These are phyloP conservation scores for Saccharomyces hybrid DNA, from an alignment of 1,139 yeast species.

Conservation along the genomic window DNA sequence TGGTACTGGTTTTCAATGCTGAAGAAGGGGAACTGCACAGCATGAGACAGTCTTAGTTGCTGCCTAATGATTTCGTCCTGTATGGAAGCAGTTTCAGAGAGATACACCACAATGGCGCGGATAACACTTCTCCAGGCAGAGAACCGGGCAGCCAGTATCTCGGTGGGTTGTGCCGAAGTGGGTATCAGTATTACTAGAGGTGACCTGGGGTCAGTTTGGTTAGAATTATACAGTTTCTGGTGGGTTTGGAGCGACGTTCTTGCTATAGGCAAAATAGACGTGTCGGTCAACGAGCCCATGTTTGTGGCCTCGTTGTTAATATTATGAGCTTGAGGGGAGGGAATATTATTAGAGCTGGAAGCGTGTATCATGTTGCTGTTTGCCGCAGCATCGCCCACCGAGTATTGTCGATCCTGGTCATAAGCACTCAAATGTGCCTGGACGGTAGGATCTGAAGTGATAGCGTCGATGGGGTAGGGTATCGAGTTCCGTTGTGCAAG, in stretches of 20 bases:
- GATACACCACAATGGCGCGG: slow-evolving; percentile 62
- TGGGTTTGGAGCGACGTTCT: slow-evolving; percentile 6
- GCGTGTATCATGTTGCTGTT: neutral
- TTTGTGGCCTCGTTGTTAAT: neutral
- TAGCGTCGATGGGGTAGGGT: neutral
- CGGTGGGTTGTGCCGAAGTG: slow-evolving; percentile 67
- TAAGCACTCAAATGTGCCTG: neutral
- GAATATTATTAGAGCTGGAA: neutral
- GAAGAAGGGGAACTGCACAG: slow-evolving; percentile 53
- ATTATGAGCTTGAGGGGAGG: neutral
- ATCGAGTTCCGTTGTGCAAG: neutral
- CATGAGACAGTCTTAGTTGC: slow-evolving; percentile 72
- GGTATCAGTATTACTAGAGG: slow-evolving; percentile 44
- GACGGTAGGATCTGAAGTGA: neutral
- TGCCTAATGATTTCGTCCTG: slow-evolving; percentile 85
- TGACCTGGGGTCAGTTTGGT: slow-evolving; percentile 34
- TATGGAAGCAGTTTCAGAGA: slow-evolving; percentile 72
- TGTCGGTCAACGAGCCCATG: slow-evolving; percentile 4
- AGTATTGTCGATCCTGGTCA: neutral
- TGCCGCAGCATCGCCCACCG: neutral
- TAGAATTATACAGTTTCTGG: slow-evolving; percentile 4
- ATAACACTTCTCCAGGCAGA: slow-evolving; percentile 80
- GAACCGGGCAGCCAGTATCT: slow-evolving; percentile 72
- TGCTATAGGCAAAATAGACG: slow-evolving; percentile 6
- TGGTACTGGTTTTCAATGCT: slow-evolving; percentile 24